Conservation (phyloP, 2,329 filamentous ascomycete genomes). For the Ophidiomyces ophidiicola region DNA sequence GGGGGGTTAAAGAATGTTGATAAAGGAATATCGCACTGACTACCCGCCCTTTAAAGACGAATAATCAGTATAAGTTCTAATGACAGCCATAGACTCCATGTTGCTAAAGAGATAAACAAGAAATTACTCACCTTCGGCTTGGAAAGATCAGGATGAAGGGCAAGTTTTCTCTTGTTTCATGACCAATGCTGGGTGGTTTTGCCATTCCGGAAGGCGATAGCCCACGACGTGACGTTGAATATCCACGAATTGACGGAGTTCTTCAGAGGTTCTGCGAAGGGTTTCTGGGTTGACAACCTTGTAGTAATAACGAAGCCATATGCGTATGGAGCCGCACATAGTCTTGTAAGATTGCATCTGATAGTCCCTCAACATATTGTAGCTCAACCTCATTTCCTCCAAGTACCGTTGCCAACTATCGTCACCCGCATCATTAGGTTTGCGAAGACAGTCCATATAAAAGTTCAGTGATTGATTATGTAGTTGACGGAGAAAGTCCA, state of each 20-base stretch:
- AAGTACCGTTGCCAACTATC: conserved; percentile 3
- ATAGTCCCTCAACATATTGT: conserved; percentile 10
- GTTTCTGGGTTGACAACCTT: not conserved
- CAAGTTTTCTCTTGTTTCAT: not conserved
- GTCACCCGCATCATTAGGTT: not conserved
- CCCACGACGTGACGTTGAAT: not conserved
- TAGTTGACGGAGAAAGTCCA: conserved; percentile 1
- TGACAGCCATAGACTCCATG: no score
- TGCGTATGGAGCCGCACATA: conserved; percentile 3
- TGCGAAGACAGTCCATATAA: not conserved
- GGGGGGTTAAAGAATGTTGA: no score
- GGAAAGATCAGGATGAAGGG: not conserved
- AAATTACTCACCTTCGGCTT: not conserved
- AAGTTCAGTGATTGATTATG: conserved; percentile 2
- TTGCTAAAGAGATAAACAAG: not conserved
- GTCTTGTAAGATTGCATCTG: conserved; percentile 9
- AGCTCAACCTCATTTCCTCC: conserved; percentile 4
- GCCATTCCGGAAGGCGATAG: conserved; percentile 8
- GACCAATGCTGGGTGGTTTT: not conserved
- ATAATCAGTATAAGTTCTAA: no score
- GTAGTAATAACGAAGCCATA: conserved; percentile 6
- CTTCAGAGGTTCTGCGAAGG: not conserved
- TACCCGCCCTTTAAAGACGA: no score
- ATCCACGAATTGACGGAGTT: conserved; percentile 1
- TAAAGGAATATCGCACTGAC: no score